A percentile compares a stretch with the other conserved stretches of the same genome.
phyloP scores from a whole-genome alignment of 2,329 filamentous ascomycete genomes.

The Colletotrichum musicola region DNA sequence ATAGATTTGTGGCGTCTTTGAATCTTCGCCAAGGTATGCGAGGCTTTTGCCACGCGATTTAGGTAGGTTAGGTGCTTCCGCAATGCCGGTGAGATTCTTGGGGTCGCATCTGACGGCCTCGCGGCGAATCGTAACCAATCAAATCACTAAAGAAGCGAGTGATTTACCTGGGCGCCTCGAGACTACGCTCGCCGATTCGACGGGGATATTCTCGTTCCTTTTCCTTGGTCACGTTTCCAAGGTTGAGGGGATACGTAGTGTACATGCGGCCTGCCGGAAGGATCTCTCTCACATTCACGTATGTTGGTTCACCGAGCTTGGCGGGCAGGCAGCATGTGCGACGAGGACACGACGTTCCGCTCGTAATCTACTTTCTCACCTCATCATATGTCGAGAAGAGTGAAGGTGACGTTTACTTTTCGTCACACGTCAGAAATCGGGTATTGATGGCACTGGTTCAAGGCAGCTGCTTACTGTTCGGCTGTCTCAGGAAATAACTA shows the following conservation, averaged over 20 bases:
- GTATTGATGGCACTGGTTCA: neutral
- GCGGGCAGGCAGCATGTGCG: neutral
- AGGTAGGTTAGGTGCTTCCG: too few species aligned
- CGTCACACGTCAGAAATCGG: conserved; percentile 4
- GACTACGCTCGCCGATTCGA: neutral
- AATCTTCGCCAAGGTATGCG: too few species aligned
- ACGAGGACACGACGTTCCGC: neutral
- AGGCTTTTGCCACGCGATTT: too few species aligned
- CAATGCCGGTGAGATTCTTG: too few species aligned
- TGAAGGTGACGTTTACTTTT: neutral
- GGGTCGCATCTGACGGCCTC: too few species aligned
- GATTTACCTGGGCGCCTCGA: neutral
- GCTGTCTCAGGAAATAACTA: too few species aligned
- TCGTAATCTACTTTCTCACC: conserved; percentile 1
- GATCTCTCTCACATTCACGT: neutral
- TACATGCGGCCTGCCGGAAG: conserved; percentile 8
- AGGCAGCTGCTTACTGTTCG: neutral
- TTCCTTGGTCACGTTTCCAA: too few species aligned
- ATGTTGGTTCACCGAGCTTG: neutral
- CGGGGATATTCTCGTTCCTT: conserved; percentile 4
- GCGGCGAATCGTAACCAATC: neutral
- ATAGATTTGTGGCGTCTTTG: too few species aligned
- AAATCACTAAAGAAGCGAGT: neutral
- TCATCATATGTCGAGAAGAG: neutral
- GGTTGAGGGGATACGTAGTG: neutral